Evolutionary conservation across 768 basidiomycete species (phyloP).

Genomic region (Vararia minispora): DNA sequence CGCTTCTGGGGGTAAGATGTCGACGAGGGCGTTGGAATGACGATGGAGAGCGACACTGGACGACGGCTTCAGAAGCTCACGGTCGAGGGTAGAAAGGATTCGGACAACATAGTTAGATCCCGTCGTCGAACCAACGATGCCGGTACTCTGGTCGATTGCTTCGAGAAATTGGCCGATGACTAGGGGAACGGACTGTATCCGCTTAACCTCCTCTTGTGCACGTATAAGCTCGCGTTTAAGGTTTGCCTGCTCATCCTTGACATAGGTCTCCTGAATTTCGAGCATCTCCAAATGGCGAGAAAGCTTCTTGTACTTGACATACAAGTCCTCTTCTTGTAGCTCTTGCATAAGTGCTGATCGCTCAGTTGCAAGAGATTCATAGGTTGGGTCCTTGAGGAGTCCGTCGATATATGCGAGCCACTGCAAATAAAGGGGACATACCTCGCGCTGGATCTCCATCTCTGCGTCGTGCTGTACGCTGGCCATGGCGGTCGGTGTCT

Average conservation of each 20-base stretch:
- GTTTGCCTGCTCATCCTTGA: conserved; percentile 97
- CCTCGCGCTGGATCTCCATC: conserved; percentile 75
- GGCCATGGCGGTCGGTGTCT: conserved; percentile 42
- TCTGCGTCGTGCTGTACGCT: conserved; percentile 82
- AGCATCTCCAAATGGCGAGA: conserved; percentile 92
- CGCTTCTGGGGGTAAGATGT: conserved; percentile 96
- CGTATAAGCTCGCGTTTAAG: conserved; percentile 96
- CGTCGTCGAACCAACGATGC: conserved; percentile 95
- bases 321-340: conserved; percentile 84
- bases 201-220: conserved; percentile 98
- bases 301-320: conserved; percentile 96
- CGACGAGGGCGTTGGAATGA: conserved; percentile 96
- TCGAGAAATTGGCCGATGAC: conserved; percentile 99
- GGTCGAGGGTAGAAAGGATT: conserved; percentile 92
- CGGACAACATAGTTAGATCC: conserved; percentile 98
- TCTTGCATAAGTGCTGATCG: conserved; percentile 82
- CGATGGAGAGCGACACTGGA: conserved; percentile 97
- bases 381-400: conserved; percentile 76
- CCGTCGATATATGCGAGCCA: background rate
- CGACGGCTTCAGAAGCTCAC: conserved; percentile 93
- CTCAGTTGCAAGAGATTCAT: conserved; percentile 79
- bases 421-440: conserved; percentile 23
- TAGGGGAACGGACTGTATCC: conserved; percentile 96
- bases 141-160: conserved; percentile 94
- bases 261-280: conserved; percentile 90